Base-by-base conservation (phyloP, 805 yeast species). In the Yamadazyma kitorensis region DNA sequence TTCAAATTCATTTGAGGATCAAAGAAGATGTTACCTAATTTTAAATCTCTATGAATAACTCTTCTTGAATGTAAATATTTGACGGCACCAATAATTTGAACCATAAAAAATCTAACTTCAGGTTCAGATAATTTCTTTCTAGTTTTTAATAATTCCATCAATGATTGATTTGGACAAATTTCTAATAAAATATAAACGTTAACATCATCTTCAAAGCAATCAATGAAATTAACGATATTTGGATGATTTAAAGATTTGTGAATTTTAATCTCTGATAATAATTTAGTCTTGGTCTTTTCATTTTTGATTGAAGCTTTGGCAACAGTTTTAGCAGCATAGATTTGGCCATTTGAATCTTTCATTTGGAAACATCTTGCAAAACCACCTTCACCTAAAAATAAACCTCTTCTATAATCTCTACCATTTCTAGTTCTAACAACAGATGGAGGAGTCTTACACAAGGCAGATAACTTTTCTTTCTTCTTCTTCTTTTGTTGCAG, bases 301-400 rank as follows among this genome's bases (percentile, higher is more conserved):
- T 84, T 82, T 47, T 82, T 85, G 47, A 93, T 82, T 8, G 97
- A 88, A 0, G 89, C 89, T 61, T 93, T 93, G 35, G 99, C 98
- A 23, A 93, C 95, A 0, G 98, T 94, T 55, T 93, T 93, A 20
- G 98, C 98, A 13, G 98, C 99, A 60, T 72, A 93, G 1, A 86
- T 74, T 52, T 78, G 77, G 22, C 98, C 98, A 45, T 76, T 68
- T 41, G 87, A 83, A 61, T 89, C 96, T 55, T 84, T 86, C 72
- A 93, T 93, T 59, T 93, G 97, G 64, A 93, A 93, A 57, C 99
- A 93, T 54, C 98, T 78, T 12, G 98, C 99, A 69, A 93, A 93
- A 0, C 99, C 99, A 41, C 99, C 99, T 65, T 91, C 98, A 23
- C 98, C 98, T 22, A 93, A 69, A 51, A 88, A 89, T 40, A 72